Base-by-base conservation (phyloP, 306 rosid genomes). In the Ceratonia siliqua region DNA sequence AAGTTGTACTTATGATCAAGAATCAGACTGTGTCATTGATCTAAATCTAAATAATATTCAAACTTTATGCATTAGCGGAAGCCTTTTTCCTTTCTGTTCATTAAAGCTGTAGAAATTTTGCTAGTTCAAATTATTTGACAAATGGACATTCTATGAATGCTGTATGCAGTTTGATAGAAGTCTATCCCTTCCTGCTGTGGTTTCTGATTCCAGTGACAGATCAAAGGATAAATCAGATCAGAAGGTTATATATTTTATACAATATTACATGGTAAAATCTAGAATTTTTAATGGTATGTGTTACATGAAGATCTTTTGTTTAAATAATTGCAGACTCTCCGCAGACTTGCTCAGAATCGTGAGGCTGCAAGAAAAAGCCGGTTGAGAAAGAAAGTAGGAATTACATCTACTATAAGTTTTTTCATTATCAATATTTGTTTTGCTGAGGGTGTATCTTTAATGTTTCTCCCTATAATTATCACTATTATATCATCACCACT, bases 281-380 rank as follows among this genome's bases (percentile, higher is more conserved):
- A 54, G 36, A 54, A 70, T 68, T 79, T 14, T 28, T 21, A 52
- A 57, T 74, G 52, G 74, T 24, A 59, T 53, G 30, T 38, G 46
- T 68, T 41, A 48, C 45, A 9, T 81, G 48, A 56, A 82, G 68
- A 72, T 59, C 5, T 43, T 25, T 73, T 66, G 11, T 43, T 72
- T 24, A 66, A 33, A 55, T 80, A 79, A 15, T 78, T 85, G 86
- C 86, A 94, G 99, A 88, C 87, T 74, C 97, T 90, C 39, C 96
- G 99, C 7, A 84, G 99, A 88, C 95, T 94, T 28, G 97, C 99
- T 73, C 99, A 94, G 74, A 94, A 94, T 86, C 94, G 99, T 24
- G 99, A 94, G 87, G 99, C 99, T 15, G 99, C 99, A 4, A 87
- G 99, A 61, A 94, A 94, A 89, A 94, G 99, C 70, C 90, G 99